phyloP scores from a whole-genome alignment of 2,329 filamentous ascomycete species.

The Ophiostoma ulmi region DNA sequence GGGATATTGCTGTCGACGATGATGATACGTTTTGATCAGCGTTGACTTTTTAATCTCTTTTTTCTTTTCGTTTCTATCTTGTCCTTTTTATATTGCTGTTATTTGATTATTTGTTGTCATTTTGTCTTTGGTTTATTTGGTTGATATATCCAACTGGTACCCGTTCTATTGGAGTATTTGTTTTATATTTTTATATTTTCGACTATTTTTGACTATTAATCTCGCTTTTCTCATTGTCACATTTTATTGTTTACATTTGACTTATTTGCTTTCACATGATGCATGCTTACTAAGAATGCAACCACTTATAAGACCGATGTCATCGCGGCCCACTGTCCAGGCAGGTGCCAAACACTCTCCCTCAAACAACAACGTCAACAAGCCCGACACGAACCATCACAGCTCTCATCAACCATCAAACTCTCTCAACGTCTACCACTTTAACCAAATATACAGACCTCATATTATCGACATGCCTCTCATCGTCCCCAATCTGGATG shows the following conservation, averaged over 20 bases:
- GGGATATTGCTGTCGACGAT: conserved; percentile 40
- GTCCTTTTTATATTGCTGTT: neutral
- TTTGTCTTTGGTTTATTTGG: conserved; percentile 6
- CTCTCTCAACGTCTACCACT: too few species aligned
- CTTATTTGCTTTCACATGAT: neutral
- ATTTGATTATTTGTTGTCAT: neutral
- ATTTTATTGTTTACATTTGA: neutral
- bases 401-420: neutral
- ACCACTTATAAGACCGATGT: conserved; percentile 8
- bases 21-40: conserved; percentile 36
- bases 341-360: conserved; percentile 2
- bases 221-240: neutral
- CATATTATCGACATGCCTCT: conserved; percentile 54
- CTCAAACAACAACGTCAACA: neutral
- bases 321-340: conserved; percentile 12
- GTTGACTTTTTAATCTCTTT: neutral
- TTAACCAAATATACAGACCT: neutral
- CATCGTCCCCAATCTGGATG: conserved; percentile 49
- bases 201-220: neutral
- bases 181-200: neutral
- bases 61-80: neutral
- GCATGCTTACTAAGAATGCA: conserved; percentile 11
- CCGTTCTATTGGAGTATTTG: neutral
- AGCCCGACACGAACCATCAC: neutral
- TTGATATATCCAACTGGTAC: conserved; percentile 8